Evolutionary conservation across 2,329 filamentous ascomycete species (phyloP), one percentile per base, ranked within the genome.

Genomic region (Zalaria sp.): DNA sequence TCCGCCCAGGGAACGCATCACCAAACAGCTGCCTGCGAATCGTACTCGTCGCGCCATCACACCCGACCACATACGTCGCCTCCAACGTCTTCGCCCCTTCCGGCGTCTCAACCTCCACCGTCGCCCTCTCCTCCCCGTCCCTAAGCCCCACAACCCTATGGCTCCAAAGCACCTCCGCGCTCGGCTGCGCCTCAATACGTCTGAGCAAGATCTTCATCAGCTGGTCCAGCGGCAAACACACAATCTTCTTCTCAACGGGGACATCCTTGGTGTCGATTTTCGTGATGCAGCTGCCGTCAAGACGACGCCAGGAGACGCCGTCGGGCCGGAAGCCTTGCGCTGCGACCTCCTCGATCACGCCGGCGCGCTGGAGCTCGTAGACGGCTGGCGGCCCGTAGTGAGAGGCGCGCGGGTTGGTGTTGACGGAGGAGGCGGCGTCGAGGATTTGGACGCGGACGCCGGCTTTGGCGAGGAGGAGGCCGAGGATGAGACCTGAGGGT

Each of bases 381-480:
- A 59, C 57, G 1, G 61, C 54, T 1, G 56, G 53, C 3, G 58
- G 55, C 43, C 60, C 55, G 46, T 65, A 62, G 4, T 61, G 57
- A 3, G 75, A 72, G 9, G 77, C 77, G 27, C 77, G 72, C 0
- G 77, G 77, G 43, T 74, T 73, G 43, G 69, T 63, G 58, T 78
- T 73, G 37, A 79, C 63, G 41, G 68, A 61, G 26, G 64, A 54
- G 2, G 68, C 65, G 3, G 69, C 68, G 50, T 81, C 77, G 41
- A 80, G 61, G 25, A 77, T 62, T 25, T 67, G 68, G 35, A 72
- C 67, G 27, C 64, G 58, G 45, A 77, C 72, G 36, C 65, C 63
- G 40, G 69, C 63, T 48, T 69, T 67, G 18, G 71, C 64, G 5
- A 78, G 66, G 2, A 77, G 63, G 3, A 76, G 60, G 9, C 47